phyloP scores from a whole-genome alignment of 495 filamentous ascomycete species.

The Trichoderma asperelloides region DNA sequence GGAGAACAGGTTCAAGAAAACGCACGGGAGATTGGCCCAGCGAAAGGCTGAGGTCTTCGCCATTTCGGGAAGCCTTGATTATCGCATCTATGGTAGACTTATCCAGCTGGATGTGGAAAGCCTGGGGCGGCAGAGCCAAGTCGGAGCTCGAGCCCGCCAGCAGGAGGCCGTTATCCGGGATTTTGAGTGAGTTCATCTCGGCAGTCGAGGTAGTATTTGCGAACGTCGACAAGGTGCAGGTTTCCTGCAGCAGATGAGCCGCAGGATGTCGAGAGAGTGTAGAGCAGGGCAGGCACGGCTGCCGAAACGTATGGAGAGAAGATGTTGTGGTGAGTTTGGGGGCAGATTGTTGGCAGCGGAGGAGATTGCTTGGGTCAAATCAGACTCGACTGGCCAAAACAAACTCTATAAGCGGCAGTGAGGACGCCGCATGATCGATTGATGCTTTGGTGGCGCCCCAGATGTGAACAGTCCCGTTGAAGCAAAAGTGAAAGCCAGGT shows the following conservation, averaged over 20 bases:
- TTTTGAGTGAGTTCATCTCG: constrained; percentile 19
- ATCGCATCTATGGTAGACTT: constrained; percentile 62
- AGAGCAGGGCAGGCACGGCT: background rate
- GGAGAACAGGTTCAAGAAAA: constrained; percentile 16
- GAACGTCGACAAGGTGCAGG: background rate
- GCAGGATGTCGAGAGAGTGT: background rate
- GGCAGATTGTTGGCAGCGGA: background rate
- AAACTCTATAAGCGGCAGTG: background rate
- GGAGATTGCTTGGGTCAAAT: background rate
- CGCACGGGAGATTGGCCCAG: constrained; percentile 38
- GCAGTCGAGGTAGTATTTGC: background rate
- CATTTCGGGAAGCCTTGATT: constrained; percentile 32
- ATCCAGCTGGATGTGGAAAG: constrained; percentile 56
- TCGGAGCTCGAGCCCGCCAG: constrained; percentile 31
- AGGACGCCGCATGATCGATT: constrained; percentile 10
- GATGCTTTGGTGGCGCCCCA: background rate
- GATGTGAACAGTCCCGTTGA: background rate
- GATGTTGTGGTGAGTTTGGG: background rate
- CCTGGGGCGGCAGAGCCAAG: constrained; percentile 27
- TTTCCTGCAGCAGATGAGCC: background rate
- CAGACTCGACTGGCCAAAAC: constrained; percentile 3
- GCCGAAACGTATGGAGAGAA: background rate
- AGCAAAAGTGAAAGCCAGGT: background rate
- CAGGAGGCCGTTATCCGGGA: constrained; percentile 35
- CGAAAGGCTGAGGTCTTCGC: background rate